Evolutionary conservation across 306 rosid genomes (phyloP), one percentile per base, ranked within the genome.

Genomic region (Quercus rubra): DNA sequence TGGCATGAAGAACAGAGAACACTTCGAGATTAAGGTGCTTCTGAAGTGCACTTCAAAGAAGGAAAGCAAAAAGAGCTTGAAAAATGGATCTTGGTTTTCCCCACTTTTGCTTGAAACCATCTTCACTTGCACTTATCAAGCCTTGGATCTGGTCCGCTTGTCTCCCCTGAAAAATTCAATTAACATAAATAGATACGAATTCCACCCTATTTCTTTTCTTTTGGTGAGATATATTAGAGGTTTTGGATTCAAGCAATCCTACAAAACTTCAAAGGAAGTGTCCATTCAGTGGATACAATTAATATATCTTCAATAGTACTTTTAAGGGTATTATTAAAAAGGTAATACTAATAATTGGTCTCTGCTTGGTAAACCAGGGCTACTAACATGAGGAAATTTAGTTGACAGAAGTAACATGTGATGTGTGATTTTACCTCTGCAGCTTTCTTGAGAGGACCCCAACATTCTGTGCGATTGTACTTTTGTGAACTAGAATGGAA

Each of bases 361-460:
- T 30, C n/a, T 23, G 4, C 70, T 15, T 19, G 41, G 11, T 18
- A 35, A 19, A 51, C 35, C 8, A 35, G 4, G 1, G 6, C n/a
- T 6, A 33, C 25, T 8, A 33, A 67, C 52, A 31, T 1, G 72
- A 68, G 28, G 52, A 68, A n/a, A 33, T 35, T 19, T 52, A 35
- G 72, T 68, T 19, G 17, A 10, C 54, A 49, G 54, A 12, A 49
- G 54, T 17, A 64, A 64, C 8, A 8, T 68, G 6, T 35, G 46
- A 57, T 62, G 79, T 15, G 19, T 10, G 23, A 31, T 43, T 54
- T 82, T 88, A 91, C 97, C 95, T 83, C 88, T 85, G 90, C 83
- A 7, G 97, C 97, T 80, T 89, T 91, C 85, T 86, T 92, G 61
- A 94, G 90, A 73, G 97, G 85, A 14, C 99, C 99, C 97, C 99